A percentile compares a stretch with the other conserved stretches of the same genome.
Conservation (phyloP, 2,329 filamentous ascomycete species). For the Hymenoscyphus scutula region DNA sequence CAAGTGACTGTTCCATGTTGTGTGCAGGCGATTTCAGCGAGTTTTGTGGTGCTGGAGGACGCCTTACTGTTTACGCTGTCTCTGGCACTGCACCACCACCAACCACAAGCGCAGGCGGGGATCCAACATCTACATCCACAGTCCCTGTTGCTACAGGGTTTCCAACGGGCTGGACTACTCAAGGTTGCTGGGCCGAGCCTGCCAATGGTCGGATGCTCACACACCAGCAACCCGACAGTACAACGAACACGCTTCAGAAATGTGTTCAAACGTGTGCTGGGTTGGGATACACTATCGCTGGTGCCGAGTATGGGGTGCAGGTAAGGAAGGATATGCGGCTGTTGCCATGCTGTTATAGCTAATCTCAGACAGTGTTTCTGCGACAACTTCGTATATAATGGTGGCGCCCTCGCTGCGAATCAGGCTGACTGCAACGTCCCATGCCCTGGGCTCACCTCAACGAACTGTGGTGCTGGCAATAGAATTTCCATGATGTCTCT, state of each 20-base stretch:
- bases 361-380: conserved; percentile 31
- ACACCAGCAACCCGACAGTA: conserved; percentile 24
- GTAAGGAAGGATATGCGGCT: conserved; percentile 4
- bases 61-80: conserved; percentile 25
- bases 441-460: conserved; percentile 28
- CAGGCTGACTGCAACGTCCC: conserved; percentile 38
- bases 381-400: conserved; percentile 31
- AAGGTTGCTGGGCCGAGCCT: conserved; percentile 32
- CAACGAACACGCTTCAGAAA: conserved; percentile 24
- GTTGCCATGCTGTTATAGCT: conserved; percentile 1
- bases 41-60: conserved; percentile 35
- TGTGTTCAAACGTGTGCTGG: conserved; percentile 37
- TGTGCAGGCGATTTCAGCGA: conserved; percentile 35
- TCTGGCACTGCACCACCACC: conserved; percentile 12
- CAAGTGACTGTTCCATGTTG: conserved; percentile 28
- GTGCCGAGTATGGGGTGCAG: conserved; percentile 36
- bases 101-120: conserved; percentile 1
- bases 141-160: conserved; percentile 23
- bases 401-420: conserved; percentile 24
- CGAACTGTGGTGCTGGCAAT: conserved; percentile 37
- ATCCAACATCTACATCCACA: conserved; percentile 5
- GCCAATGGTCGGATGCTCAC: conserved; percentile 26
- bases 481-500: conserved; percentile 28
- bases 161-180: conserved; percentile 28
- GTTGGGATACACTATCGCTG: conserved; percentile 33